Evolutionary conservation across 352 stramenopile species (phyloP), one percentile per base, ranked within the genome.

Genomic region (Blastocystis sp.): DNA sequence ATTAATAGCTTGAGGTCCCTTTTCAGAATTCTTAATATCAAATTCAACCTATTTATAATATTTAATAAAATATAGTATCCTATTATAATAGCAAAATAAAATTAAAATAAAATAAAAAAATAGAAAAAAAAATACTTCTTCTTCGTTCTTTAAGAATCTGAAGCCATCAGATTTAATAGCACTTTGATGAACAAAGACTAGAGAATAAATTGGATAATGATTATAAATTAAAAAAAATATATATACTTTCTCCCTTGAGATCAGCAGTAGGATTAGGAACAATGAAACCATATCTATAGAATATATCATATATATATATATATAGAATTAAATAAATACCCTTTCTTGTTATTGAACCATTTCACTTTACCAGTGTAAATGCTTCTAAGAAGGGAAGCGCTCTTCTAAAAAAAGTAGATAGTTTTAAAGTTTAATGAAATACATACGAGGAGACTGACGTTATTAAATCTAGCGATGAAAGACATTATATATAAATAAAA

Each of bases 311-410:
- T 23, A 9, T 2, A 49, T 3, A 47, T 10, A 57, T n/a, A n/a
- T n/a, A n/a, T n/a, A n/a, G n/a, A n/a, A n/a, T n/a, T n/a, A n/a
- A n/a, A n/a, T n/a, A 16, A 16, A 3, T 9, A 45, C 46, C 46
- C 46, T 36, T 57, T 57, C 46, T 57, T 57, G 46, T 57, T 57
- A 36, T 57, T 57, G 46, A 57, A 57, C 46, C 46, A 57, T 19
- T 57, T 57, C 28, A 45, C 27, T 11, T 37, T 57, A 30, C 46
- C 46, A 2, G 46, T 57, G 46, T 57, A 57, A 21, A 57, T 36
- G 30, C 18, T 45, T 25, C 46, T 33, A 21, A 57, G 13, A 24
- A 45, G 45, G 19, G 13, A 2, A 7, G 46, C 18, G 9, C 33
- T 30, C 31, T 46, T 57, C 46, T 57, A 57, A 24, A 16, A 57